Percentiles rank a stretch among this genome's conserved stretches.
Evolutionary conservation across 1,284 basidiomycete species (phyloP).

Genomic region (Tilletia caries): DNA sequence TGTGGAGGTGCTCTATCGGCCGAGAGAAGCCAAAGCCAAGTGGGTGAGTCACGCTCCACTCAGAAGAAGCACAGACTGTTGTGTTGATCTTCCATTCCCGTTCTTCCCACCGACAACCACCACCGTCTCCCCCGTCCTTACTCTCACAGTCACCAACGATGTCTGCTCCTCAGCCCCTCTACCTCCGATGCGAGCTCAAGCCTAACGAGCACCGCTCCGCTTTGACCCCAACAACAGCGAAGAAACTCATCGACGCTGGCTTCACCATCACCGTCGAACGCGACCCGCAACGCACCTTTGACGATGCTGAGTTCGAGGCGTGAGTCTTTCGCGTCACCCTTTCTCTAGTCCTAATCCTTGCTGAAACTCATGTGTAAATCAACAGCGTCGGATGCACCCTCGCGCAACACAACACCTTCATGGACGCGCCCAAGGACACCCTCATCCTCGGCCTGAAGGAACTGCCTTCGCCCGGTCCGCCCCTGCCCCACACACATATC

Average conservation of each 20-base stretch:
- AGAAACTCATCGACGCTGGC: slow-evolving; percentile 81
- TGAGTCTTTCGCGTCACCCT: slow-evolving; percentile 54
- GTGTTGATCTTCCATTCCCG: not conserved
- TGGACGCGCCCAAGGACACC: slow-evolving; percentile 68
- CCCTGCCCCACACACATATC: slow-evolving; percentile 72
- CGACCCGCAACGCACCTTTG: slow-evolving; percentile 92
- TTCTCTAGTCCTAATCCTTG: not conserved
- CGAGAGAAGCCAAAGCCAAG: too few species aligned
- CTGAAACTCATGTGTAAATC: not conserved
- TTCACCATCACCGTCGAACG: slow-evolving; percentile 90
- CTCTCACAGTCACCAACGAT: not conserved
- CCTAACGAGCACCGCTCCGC: slow-evolving; percentile 77
- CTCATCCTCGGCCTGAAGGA: slow-evolving; percentile 97
- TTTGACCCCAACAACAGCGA: slow-evolving; percentile 87
- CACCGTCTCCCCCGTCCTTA: not conserved
- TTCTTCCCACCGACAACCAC: not conserved
- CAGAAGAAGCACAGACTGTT: slow-evolving; percentile 3
- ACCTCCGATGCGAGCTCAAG: slow-evolving; percentile 52
- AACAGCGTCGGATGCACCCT: slow-evolving; percentile 74
- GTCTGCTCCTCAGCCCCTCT: slow-evolving; percentile 36
- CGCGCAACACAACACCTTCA: slow-evolving; percentile 86
- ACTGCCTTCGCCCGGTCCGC: slow-evolving; percentile 62
- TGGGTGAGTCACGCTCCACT: slow-evolving; percentile 4
- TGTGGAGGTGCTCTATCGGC: too few species aligned
- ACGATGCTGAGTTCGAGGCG: slow-evolving; percentile 88